Conservation (phyloP, 805 yeast genomes). For the Pichia ethanolica region DNA sequence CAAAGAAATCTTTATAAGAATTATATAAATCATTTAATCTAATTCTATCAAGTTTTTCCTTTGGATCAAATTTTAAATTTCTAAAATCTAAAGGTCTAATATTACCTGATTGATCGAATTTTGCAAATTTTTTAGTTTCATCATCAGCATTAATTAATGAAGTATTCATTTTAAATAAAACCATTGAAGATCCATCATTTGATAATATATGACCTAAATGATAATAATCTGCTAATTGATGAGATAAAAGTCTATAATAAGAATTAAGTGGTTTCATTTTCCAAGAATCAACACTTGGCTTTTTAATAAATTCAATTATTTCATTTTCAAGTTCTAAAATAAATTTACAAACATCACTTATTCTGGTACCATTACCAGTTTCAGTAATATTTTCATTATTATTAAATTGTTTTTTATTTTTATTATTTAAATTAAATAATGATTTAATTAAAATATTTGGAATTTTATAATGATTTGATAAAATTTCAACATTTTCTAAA, state of each 20-base stretch:
- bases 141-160: slow-evolving; percentile 31
- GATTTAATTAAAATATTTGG: slow-evolving; percentile 27
- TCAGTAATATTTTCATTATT: slow-evolving; percentile 4
- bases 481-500: slow-evolving; percentile 14
- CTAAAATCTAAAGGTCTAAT: slow-evolving; percentile 27
- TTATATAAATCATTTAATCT: slow-evolving; percentile 23
- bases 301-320: slow-evolving; percentile 36
- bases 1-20: background rate
- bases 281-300: slow-evolving; percentile 34
- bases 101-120: slow-evolving; percentile 27
- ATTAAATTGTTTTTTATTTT: slow-evolving; percentile 3
- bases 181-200: slow-evolving; percentile 44
- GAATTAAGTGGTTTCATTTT: slow-evolving; percentile 55
- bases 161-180: slow-evolving; percentile 31
- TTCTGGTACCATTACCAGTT: background rate
- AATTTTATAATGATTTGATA: slow-evolving; percentile 19
- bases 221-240: slow-evolving; percentile 64
- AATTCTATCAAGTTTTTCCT: slow-evolving; percentile 26
- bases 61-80: slow-evolving; percentile 25
- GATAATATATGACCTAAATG: slow-evolving; percentile 48
- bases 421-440: slow-evolving; percentile 22
- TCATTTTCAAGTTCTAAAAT: slow-evolving; percentile 42
- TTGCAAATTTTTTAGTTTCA: slow-evolving; percentile 24
- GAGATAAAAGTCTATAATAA: slow-evolving; percentile 58
- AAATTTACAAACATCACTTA: slow-evolving; percentile 36